phyloP scores from a whole-genome alignment of 1,284 basidiomycete species.

The Cutaneotrichosporon sp. region DNA sequence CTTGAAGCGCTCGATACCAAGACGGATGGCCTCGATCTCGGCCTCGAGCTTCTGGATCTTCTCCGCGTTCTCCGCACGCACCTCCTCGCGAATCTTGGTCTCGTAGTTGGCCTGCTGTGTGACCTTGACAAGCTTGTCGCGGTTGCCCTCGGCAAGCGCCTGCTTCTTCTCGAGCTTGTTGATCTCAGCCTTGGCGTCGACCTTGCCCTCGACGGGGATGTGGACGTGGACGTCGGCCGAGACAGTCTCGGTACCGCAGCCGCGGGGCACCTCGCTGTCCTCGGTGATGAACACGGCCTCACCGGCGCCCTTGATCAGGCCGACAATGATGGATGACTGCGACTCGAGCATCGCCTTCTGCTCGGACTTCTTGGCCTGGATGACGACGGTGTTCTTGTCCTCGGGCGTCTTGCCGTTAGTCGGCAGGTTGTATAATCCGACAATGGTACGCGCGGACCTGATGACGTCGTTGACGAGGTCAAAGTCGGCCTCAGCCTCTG shows the following conservation, averaged over 20 bases:
- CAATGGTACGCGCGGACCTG: conserved; percentile 75
- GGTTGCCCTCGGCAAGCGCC: conserved; percentile 61
- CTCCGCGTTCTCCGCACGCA: conserved; percentile 67
- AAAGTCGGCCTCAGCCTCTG: conserved; percentile 75
- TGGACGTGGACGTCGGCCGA: conserved; percentile 70
- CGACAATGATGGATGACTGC: conserved; percentile 69
- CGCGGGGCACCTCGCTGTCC: conserved; percentile 63
- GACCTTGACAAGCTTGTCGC: conserved; percentile 72
- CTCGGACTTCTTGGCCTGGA: conserved; percentile 64
- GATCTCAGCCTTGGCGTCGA: conserved; percentile 78
- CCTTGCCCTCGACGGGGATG: conserved; percentile 79
- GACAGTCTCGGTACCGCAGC: conserved; percentile 80
- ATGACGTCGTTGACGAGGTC: conserved; percentile 79
- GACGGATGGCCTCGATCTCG: conserved; percentile 45
- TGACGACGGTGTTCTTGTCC: conserved; percentile 59
- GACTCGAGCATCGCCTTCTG: conserved; percentile 64
- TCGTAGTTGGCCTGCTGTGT: conserved; percentile 70
- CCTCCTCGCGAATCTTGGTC: conserved; percentile 69
- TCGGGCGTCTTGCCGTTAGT: conserved; percentile 58
- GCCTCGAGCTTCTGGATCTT: conserved; percentile 52
- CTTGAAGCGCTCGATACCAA: conserved; percentile 47
- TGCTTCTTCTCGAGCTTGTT: conserved; percentile 82
- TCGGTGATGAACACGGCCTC: conserved; percentile 59
- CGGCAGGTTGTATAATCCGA: conserved; percentile 86
- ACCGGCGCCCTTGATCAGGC: conserved; percentile 87